phyloP scores from a whole-genome alignment of 2,329 filamentous ascomycete species.

The Exophiala lecanii-corni region DNA sequence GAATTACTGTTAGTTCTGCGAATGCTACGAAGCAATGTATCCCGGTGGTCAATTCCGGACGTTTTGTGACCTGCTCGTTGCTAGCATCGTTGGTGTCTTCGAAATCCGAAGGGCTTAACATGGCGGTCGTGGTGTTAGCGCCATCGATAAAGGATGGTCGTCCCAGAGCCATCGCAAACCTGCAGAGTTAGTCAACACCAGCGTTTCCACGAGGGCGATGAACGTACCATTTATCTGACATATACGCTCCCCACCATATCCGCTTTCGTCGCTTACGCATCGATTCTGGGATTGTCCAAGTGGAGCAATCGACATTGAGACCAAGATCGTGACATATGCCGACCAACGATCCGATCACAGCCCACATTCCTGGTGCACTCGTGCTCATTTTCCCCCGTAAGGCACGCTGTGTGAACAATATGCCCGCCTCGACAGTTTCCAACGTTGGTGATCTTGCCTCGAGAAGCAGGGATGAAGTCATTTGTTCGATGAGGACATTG shows the following conservation, averaged over 20 bases:
- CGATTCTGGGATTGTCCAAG: slow-evolving; percentile 10
- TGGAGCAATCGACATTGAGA: slow-evolving; percentile 12
- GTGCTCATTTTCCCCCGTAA: slow-evolving; percentile 14
- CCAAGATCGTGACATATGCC: slow-evolving; percentile 15
- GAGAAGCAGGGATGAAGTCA: slow-evolving; percentile 9
- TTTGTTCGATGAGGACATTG: slow-evolving; percentile 16
- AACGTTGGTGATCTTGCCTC: slow-evolving; percentile 12
- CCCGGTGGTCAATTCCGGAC: slow-evolving; percentile 12
- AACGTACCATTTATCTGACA: slow-evolving; percentile 15
- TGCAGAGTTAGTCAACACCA: slow-evolving; percentile 1
- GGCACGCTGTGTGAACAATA: slow-evolving; percentile 14
- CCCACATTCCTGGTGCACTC: slow-evolving; percentile 13
- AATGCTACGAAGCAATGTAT: slow-evolving; percentile 17
- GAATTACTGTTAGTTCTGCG: slow-evolving; percentile 11
- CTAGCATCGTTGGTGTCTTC: slow-evolving; percentile 3
- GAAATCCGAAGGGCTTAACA: slow-evolving; percentile 11
- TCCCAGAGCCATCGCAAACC: slow-evolving; percentile 16
- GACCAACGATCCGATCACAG: slow-evolving; percentile 10
- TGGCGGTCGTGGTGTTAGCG: slow-evolving; percentile 13
- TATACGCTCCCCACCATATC: slow-evolving; percentile 13
- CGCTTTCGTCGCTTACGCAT: slow-evolving; percentile 8
- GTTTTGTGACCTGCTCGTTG: background rate
- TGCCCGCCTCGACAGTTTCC: slow-evolving; percentile 13
- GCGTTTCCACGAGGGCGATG: background rate
- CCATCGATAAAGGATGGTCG: slow-evolving; percentile 12